These are phyloP conservation scores for Starmera amethionina DNA, from an alignment of 805 yeast genomes.

Conservation along the genomic window DNA sequence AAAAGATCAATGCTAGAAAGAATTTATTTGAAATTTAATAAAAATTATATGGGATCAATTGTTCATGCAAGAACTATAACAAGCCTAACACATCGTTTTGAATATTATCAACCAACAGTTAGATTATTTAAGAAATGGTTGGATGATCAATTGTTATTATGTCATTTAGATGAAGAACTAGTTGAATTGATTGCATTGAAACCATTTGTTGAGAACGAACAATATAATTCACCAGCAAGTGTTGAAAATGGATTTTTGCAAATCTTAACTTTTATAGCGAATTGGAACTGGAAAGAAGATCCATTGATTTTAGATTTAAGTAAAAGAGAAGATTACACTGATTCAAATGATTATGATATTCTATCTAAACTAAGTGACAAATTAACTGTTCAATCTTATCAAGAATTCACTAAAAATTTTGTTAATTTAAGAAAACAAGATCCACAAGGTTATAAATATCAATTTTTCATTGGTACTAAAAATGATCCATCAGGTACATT, in stretches of 20 bases:
- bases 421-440: conserved; percentile 62
- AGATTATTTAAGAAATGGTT: conserved; percentile 87
- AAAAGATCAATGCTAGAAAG: conserved; percentile 48
- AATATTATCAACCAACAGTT: conserved; percentile 68
- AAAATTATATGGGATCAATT: conserved; percentile 53
- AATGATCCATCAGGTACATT: conserved; percentile 80
- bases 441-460: conserved; percentile 72
- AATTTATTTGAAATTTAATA: conserved; percentile 52
- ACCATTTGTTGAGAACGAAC: conserved; percentile 80
- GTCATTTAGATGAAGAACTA: conserved; percentile 68
- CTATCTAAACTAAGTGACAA: conserved; percentile 46
- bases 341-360: conserved; percentile 23
- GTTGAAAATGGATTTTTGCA: conserved; percentile 76
- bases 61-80: conserved; percentile 78
- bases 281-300: conserved; percentile 93
- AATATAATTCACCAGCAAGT: conserved; percentile 74
- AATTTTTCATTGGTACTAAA: conserved; percentile 74
- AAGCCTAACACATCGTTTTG: conserved; percentile 60
- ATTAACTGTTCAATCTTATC: conserved; percentile 51
- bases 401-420: conserved; percentile 54
- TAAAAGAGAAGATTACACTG: conserved; percentile 32
- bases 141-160: conserved; percentile 64
- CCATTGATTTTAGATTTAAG: conserved; percentile 74
- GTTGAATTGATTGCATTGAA: conserved; percentile 75
- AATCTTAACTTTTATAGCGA: conserved; percentile 55